Percentiles rank a stretch among this genome's conserved stretches.
phyloP scores from a whole-genome alignment of 345 rosid species.

The Stellera chamaejasme region DNA sequence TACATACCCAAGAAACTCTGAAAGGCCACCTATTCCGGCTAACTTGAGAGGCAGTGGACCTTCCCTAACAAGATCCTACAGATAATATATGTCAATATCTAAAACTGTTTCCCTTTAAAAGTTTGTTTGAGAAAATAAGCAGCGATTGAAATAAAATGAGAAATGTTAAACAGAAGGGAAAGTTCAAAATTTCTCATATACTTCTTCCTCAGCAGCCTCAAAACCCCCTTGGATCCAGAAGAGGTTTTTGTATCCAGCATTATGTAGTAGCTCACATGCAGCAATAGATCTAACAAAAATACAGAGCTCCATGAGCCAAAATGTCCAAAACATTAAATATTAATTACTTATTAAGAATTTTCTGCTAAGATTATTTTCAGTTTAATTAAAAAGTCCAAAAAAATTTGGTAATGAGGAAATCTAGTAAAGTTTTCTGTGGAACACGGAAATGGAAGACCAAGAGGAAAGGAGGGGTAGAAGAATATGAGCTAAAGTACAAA shows the following conservation, averaged over 20 bases:
- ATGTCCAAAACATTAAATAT: neutral
- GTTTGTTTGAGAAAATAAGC: neutral
- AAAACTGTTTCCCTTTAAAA: too few relatives aligned
- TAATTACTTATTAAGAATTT: neutral
- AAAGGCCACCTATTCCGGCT: slow-evolving; percentile 85
- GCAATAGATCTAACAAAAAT: slow-evolving; percentile 66
- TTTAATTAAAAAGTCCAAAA: too few relatives aligned
- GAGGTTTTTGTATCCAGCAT: slow-evolving; percentile 72
- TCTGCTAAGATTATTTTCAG: too few relatives aligned
- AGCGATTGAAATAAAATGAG: neutral
- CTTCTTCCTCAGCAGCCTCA: slow-evolving; percentile 89
- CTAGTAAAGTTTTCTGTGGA: too few relatives aligned
- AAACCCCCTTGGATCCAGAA: slow-evolving; percentile 95
- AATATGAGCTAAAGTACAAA: too few relatives aligned
- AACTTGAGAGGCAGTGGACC: slow-evolving; percentile 73
- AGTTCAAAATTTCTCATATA: slow-evolving; percentile 13
- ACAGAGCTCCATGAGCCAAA: slow-evolving; percentile 11
- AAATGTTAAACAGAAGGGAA: slow-evolving; percentile 12
- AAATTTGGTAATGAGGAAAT: too few relatives aligned
- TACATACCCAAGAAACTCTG: slow-evolving; percentile 81
- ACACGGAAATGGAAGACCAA: too few relatives aligned
- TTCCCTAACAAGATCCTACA: slow-evolving; percentile 73
- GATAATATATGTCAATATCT: slow-evolving; percentile 10
- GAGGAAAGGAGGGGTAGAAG: too few relatives aligned
- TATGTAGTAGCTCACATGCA: slow-evolving; percentile 69